These are phyloP conservation scores for Globisporangium acanthophoron DNA, from an alignment of 352 stramenopile genomes.

Conservation along the genomic window DNA sequence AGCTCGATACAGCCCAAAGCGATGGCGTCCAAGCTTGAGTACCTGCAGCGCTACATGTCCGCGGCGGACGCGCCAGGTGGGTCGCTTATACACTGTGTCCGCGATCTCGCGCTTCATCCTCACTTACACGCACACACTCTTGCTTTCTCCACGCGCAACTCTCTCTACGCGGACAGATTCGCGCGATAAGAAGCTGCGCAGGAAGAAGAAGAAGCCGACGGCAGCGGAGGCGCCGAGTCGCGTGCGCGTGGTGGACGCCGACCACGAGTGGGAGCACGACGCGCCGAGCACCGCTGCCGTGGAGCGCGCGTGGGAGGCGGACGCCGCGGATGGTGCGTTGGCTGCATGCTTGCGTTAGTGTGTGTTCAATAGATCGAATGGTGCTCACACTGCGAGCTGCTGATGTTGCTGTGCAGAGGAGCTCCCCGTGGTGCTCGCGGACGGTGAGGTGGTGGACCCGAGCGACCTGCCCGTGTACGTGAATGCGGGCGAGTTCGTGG, in stretches of 20 bases:
- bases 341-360: neutral
- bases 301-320: conserved; percentile 60
- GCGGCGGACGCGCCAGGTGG: conserved; percentile 18
- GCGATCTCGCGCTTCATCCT: neutral
- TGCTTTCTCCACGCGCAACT: neutral
- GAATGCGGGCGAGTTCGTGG: conserved; percentile 60
- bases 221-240: conserved; percentile 12
- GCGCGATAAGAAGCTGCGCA: conserved; percentile 45
- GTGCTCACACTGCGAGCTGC: neutral
- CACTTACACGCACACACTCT: neutral
- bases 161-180: conserved; percentile 7
- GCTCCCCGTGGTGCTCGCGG: conserved; percentile 34
- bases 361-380: neutral
- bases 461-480: conserved; percentile 69
- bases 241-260: conserved; percentile 51
- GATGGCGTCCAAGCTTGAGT: conserved; percentile 72
- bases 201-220: conserved; percentile 48
- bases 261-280: conserved; percentile 48
- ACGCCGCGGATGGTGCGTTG: conserved; percentile 37
- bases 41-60: conserved; percentile 75
- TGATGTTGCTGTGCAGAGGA: conserved; percentile 16
- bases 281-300: conserved; percentile 39
- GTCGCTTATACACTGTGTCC: neutral
- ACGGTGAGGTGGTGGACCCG: conserved; percentile 44
- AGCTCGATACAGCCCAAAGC: neutral